Evolutionary conservation across 2,329 filamentous ascomycete species (phyloP), one percentile per base, ranked within the genome.

Genomic region (Alternaria sp.): DNA sequence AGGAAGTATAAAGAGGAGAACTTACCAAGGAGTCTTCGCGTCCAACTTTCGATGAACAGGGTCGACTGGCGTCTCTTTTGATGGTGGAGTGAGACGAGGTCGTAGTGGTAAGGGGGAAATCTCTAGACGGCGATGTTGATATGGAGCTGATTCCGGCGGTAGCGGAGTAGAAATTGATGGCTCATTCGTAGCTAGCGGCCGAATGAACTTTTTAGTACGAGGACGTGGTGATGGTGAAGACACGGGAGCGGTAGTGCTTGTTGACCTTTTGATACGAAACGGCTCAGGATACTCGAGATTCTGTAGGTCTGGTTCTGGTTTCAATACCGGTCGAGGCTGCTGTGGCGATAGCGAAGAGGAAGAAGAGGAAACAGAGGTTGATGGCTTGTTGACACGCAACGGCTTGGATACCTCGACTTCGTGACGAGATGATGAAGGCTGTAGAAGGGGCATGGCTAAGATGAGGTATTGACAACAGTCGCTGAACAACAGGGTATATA

Each of bases 381-480:
- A 20, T 8, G 30, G 30, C 32, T 36, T 36, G 20, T 38, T 36
- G 46, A 26, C 36, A n/a, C 30, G 20, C 46, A 49, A 49, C 8
- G 46, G 32, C 32, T 36, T 26, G 20, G 46, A 32, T 38, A 38
- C 46, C 14, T 49, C 20, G 46, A 26, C 20, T n/a, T 22, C 30
- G 8, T 36, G 32, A 22, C 7, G 20, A 38, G 14, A 9, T 49
- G 46, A 9, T 49, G 20, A 20, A 12, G 20, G 34, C 30, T 49
- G 46, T 26, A 49, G 46, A 12, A 49, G 32, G 12, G 46, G 46
- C 46, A 49, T 49, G 46, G 46, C 20, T 49, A 49, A 30, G 32
- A 38, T 36, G 20, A 38, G 16, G 20, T 34, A 38, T 49, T 16
- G 20, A 16, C 11, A 38, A 24, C 5, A 38, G 20, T 38, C 20